A percentile compares a stretch with the other conserved stretches of the same genome.
These are phyloP conservation scores for Aspergillus steynii DNA, from an alignment of 495 filamentous ascomycete species.

Conservation along the genomic window DNA sequence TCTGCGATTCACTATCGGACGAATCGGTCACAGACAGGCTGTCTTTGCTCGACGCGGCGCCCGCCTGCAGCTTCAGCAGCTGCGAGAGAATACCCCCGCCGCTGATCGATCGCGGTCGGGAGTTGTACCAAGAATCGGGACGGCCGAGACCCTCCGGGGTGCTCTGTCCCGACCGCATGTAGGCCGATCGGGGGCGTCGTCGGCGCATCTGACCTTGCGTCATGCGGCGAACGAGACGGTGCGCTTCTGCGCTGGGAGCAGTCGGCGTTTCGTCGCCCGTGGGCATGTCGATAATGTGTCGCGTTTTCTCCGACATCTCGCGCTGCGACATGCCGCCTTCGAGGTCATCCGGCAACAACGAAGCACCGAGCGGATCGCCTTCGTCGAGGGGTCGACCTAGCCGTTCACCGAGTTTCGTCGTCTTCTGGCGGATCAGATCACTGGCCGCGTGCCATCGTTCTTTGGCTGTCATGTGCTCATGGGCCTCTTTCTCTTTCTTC, in stretches of 20 bases:
- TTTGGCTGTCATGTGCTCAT: constrained; percentile 19
- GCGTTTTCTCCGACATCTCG: constrained; percentile 24
- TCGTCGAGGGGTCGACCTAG: constrained; percentile 43
- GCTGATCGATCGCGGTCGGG: constrained; percentile 19
- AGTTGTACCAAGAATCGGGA: constrained; percentile 33
- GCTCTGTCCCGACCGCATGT: constrained; percentile 39
- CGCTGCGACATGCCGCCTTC: constrained; percentile 28
- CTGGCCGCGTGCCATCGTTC: constrained; percentile 37
- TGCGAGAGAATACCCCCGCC: constrained; percentile 45
- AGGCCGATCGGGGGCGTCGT: constrained; percentile 36
- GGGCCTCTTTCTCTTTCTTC: constrained; percentile 12
- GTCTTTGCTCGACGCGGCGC: constrained; percentile 29
- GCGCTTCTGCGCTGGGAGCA: constrained; percentile 39
- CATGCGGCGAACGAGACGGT: constrained; percentile 46
- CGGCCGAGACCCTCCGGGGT: constrained; percentile 38
- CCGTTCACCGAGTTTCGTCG: constrained; percentile 32
- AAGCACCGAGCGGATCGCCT: constrained; percentile 36
- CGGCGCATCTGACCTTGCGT: constrained; percentile 34
- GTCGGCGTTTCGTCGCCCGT: constrained; percentile 24
- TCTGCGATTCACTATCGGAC: constrained; percentile 40
- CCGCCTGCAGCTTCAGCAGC: constrained; percentile 40
- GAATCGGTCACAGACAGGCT: constrained; percentile 41
- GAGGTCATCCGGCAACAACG: constrained; percentile 37
- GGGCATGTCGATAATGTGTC: constrained; percentile 20
- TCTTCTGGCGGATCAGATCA: constrained; percentile 40